Evolutionary conservation across 495 filamentous ascomycete species (phyloP).

Genomic region (Rostrohypoxylon terebratum): DNA sequence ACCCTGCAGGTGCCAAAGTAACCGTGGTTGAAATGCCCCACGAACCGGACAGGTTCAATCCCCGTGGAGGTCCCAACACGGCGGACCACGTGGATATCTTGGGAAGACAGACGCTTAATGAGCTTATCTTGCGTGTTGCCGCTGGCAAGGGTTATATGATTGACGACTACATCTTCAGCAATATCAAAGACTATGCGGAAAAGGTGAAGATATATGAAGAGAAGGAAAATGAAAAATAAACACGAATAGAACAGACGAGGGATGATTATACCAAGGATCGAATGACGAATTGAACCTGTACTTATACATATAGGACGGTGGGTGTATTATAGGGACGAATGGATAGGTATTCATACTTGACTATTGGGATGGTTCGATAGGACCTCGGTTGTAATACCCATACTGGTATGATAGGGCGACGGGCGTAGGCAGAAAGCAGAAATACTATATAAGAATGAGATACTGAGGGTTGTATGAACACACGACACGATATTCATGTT

Average conservation of each 20-base stretch:
- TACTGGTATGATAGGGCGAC: conserved; percentile 2
- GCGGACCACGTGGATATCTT: conserved; percentile 98
- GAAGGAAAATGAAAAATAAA: conserved; percentile 20
- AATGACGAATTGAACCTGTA: conserved; percentile 11
- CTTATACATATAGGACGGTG: conserved; percentile 9
- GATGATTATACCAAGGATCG: conserved; percentile 11
- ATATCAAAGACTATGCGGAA: conserved; percentile 82
- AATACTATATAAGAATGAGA: conserved; percentile 1
- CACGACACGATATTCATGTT: not conserved
- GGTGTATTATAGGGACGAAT: conserved; percentile 6
- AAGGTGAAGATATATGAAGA: conserved; percentile 77
- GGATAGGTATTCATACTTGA: conserved; percentile 2
- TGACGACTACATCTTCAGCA: conserved; percentile 78
- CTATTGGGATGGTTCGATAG: conserved; percentile 9
- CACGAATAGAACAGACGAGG: conserved; percentile 8
- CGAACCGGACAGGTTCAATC: conserved; percentile 91
- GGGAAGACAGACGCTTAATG: conserved; percentile 87
- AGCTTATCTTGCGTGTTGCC: conserved; percentile 87
- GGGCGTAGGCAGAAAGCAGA: conserved; percentile 5
- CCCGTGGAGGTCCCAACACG: conserved; percentile 93
- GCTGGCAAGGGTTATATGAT: conserved; percentile 88
- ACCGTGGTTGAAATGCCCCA: conserved; percentile 96
- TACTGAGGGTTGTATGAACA: not conserved
- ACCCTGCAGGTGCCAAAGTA: conserved; percentile 83
- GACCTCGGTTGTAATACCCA: conserved; percentile 24